phyloP scores from a whole-genome alignment of 164 flowering plant genomes.

The Macadamia integrifolia region DNA sequence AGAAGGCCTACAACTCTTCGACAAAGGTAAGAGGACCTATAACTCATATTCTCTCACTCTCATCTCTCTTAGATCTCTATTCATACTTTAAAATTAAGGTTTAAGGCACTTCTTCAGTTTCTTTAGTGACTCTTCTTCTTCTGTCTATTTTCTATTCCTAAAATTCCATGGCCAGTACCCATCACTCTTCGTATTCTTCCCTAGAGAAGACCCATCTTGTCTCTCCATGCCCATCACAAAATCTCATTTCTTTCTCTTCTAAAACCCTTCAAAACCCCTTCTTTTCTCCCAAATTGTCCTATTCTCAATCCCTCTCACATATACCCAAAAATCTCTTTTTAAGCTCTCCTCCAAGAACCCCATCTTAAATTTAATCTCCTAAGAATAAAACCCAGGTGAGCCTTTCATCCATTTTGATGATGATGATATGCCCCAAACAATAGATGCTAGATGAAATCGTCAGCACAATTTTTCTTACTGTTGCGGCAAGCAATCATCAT shows the following conservation, averaged over 20 bases:
- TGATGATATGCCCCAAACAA: conserved; percentile 69
- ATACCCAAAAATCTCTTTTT: conserved; percentile 9
- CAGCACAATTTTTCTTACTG: not conserved
- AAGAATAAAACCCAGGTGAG: not conserved
- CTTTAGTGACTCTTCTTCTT: not conserved
- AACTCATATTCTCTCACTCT: no score
- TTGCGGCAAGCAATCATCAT: conserved; percentile 90
- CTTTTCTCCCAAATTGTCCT: conserved; percentile 9
- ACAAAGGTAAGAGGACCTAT: no score
- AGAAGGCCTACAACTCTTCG: no score
- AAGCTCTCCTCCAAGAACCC: conserved; percentile 9
- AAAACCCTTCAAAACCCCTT: conserved; percentile 29
- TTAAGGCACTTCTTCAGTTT: no score
- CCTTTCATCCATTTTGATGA: conserved; percentile 16
- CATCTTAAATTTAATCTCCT: conserved; percentile 11
- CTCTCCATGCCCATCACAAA: conserved; percentile 8
- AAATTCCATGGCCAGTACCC: conserved; percentile 25
- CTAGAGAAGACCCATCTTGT: conserved; percentile 9
- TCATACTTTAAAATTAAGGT: no score
- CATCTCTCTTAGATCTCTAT: no score
- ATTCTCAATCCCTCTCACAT: conserved; percentile 7
- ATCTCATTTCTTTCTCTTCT: conserved; percentile 7
- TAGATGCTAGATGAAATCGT: conserved; percentile 13
- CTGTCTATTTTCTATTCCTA: no score
- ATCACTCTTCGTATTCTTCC: conserved; percentile 22